Conservation (phyloP, 2,329 filamentous ascomycete species). For the Verticillium dahliae region DNA sequence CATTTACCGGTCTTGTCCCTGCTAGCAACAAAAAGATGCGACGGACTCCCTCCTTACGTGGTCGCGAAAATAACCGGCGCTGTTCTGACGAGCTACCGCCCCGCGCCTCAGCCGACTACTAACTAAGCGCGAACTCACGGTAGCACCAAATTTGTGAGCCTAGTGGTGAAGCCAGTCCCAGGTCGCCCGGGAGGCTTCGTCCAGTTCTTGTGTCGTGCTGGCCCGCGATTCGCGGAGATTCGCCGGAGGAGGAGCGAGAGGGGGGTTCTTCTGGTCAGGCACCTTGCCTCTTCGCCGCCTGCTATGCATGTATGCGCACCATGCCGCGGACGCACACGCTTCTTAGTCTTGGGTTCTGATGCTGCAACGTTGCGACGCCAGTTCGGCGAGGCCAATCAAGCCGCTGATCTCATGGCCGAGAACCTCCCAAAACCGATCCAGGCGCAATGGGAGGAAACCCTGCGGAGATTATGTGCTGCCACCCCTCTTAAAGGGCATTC, state of each 20-base stretch:
- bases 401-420: slow-evolving; percentile 1
- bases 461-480: background rate
- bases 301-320: background rate
- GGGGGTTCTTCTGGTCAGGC: background rate
- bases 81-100: background rate
- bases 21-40: no score
- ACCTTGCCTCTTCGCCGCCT: background rate
- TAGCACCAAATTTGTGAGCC: background rate
- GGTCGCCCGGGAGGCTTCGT: background rate
- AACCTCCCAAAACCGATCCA: background rate
- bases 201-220: background rate
- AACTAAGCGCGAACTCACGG: background rate
- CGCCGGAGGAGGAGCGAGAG: background rate
- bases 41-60: background rate
- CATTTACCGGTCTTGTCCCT: background rate
- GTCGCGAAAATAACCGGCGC: background rate
- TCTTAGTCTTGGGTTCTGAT: background rate
- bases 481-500: background rate
- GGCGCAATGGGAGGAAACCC: background rate
- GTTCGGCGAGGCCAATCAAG: background rate
- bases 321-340: background rate
- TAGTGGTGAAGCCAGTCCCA: background rate
- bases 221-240: background rate
- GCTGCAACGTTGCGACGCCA: slow-evolving; percentile 1
- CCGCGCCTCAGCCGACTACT: background rate